Evolutionary conservation across 139 green algal species (phyloP).

Genomic region (Asterochloris sp.): DNA sequence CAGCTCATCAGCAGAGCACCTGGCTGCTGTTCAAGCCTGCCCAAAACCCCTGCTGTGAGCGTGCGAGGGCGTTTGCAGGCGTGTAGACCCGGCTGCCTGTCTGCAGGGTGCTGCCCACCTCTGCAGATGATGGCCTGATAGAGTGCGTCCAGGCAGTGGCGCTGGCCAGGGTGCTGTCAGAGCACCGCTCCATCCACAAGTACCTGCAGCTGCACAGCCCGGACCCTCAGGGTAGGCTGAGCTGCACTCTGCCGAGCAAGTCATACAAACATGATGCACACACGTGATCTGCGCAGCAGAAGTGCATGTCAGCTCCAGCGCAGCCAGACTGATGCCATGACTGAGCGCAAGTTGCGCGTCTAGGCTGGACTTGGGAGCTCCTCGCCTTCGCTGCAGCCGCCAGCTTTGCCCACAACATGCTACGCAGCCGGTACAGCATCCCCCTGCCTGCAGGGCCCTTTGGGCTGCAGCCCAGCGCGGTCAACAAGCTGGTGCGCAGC

Average conservation of each 20-base stretch:
- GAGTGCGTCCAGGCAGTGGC: conserved; percentile 86
- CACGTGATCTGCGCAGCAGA: no score
- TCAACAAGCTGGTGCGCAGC: conserved; percentile 88
- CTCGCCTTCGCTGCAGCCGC: no score
- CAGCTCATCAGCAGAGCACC: neutral
- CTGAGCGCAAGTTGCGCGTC: no score
- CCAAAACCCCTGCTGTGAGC: no score
- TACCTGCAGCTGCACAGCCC: conserved; percentile 72
- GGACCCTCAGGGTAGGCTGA: conserved; percentile 37
- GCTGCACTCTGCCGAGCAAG: neutral
- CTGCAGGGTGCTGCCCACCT: conserved; percentile 77
- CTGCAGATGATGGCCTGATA: conserved; percentile 82
- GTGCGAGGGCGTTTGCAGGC: no score
- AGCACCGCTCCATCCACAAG: conserved; percentile 80
- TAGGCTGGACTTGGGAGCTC: no score
- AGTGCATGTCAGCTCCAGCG: no score
- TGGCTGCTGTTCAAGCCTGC: no score
- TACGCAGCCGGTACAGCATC: no score
- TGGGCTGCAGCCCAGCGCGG: conserved; percentile 57
- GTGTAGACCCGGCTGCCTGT: neutral
- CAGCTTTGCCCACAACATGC: neutral
- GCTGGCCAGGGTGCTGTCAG: conserved; percentile 71
- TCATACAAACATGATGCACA: no score
- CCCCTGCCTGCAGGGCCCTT: conserved; percentile 51
- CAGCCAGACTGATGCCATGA: no score